phyloP scores from a whole-genome alignment of 495 filamentous ascomycete species.

The Choiromyces venosus region DNA sequence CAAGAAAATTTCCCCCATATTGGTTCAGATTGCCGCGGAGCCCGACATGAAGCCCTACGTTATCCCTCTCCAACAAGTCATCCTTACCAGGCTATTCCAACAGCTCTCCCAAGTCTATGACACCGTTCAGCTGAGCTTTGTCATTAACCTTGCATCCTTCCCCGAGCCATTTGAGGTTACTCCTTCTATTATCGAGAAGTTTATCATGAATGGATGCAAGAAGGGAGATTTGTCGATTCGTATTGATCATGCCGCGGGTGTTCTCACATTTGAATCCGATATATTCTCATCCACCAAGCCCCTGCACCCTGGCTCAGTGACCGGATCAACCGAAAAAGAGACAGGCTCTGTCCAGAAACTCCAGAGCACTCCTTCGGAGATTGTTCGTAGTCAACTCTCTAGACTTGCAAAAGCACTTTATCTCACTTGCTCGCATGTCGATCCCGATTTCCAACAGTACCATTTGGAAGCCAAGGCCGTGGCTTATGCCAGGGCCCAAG shows the following conservation, averaged over 20 bases:
- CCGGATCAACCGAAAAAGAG: conserved; percentile 86
- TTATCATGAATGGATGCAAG: conserved; percentile 99
- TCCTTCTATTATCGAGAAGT: conserved; percentile 92
- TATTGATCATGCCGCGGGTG: conserved; percentile 87
- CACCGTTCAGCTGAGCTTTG: conserved; percentile 89
- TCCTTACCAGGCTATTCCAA: conserved; percentile 95
- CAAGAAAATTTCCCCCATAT: conserved; percentile 96
- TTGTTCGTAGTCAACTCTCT: conserved; percentile 88
- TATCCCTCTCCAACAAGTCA: conserved; percentile 90
- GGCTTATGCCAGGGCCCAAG: conserved; percentile 71
- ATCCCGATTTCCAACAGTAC: conserved; percentile 74
- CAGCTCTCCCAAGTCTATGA: conserved; percentile 99
- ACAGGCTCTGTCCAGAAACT: conserved; percentile 82
- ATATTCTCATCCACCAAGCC: conserved; percentile 97
- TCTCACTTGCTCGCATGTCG: conserved; percentile 89
- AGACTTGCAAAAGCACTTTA: conserved; percentile 87
- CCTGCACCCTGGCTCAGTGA: conserved; percentile 72
- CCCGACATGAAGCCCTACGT: conserved; percentile 97
- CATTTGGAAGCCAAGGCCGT: conserved; percentile 72
- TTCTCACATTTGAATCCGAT: conserved; percentile 95
- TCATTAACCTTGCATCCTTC: conserved; percentile 90
- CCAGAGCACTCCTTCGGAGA: conserved; percentile 95
- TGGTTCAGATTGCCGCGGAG: conserved; percentile 87
- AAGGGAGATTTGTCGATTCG: conserved; percentile 97
- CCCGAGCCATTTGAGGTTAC: conserved; percentile 94